Percentiles rank a stretch among this genome's conserved stretches.
Evolutionary conservation across 306 rosid species (phyloP).

Genomic region (Quercus glauca): DNA sequence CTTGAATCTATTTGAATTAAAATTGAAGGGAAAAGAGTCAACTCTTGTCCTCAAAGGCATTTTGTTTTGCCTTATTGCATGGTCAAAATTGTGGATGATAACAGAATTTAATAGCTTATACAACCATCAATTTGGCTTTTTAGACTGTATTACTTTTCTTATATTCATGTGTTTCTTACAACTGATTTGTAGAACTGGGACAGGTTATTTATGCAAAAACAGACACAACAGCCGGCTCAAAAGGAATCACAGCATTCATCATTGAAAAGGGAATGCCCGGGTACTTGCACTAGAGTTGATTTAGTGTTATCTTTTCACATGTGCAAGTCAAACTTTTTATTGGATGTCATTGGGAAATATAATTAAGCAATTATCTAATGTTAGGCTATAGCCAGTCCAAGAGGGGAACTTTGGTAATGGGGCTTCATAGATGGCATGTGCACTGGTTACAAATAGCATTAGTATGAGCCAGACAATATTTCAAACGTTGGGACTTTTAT

Average conservation of each 20-base stretch:
- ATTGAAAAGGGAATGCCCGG: slow-evolving; percentile 96
- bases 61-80: no score
- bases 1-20: neutral
- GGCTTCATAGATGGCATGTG: neutral
- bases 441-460: neutral
- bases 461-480: neutral
- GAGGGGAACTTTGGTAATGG: neutral
- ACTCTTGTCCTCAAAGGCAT: no score
- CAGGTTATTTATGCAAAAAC: slow-evolving; percentile 97
- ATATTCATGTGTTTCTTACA: neutral
- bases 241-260: slow-evolving; percentile 95
- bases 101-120: neutral
- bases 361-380: slow-evolving; percentile 11
- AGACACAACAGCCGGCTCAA: slow-evolving; percentile 72
- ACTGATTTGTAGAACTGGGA: slow-evolving; percentile 38
- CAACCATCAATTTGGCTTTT: neutral
- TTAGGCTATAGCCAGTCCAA: slow-evolving; percentile 2
- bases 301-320: slow-evolving; percentile 19
- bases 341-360: slow-evolving; percentile 5
- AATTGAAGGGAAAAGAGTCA: no score
- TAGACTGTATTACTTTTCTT: neutral
- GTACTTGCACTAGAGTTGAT: slow-evolving; percentile 44
- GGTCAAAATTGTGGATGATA: neutral
- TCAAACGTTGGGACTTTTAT: slow-evolving; percentile 12
- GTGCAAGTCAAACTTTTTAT: slow-evolving; percentile 1